Conservation (phyloP, 371 early-diverging fungal genomes). For the Mucor mucedo region DNA sequence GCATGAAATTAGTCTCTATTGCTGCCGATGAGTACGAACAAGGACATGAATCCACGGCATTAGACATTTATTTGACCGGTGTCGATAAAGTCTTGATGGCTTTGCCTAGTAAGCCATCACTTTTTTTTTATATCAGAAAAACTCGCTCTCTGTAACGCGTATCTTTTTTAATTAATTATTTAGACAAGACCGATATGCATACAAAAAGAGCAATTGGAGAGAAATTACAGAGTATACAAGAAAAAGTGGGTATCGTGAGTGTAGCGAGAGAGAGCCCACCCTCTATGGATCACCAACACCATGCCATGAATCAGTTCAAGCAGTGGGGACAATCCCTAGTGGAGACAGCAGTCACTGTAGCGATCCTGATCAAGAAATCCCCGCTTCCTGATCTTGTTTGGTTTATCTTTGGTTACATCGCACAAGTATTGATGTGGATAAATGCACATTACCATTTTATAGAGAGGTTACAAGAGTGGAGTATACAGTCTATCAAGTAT, state of each 20-base stretch:
- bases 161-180: not conserved
- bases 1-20: constrained; percentile 59
- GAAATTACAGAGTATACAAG: constrained; percentile 43
- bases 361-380: constrained; percentile 66
- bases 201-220: constrained; percentile 38
- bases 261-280: constrained; percentile 15
- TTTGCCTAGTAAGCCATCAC: constrained; percentile 51
- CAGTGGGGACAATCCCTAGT: constrained; percentile 49
- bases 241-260: constrained; percentile 45
- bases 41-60: constrained; percentile 53
- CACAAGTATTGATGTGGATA: constrained; percentile 50
- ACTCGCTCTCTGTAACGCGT: no score
- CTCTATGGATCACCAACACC: constrained; percentile 1
- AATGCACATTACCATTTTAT: constrained; percentile 61
- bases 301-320: constrained; percentile 33
- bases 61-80: constrained; percentile 61
- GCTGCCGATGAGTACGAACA: constrained; percentile 62
- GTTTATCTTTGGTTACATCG: constrained; percentile 49
- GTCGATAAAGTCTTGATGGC: constrained; percentile 59
- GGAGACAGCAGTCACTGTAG: constrained; percentile 52
- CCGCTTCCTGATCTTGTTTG: constrained; percentile 59
- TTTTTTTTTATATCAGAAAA: no score
- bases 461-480: constrained; percentile 54
- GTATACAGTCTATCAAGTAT: constrained; percentile 56
- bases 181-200: constrained; percentile 41